Conservation (phyloP, 2,329 filamentous ascomycete genomes). For the Teratosphaeria gauchensis region DNA sequence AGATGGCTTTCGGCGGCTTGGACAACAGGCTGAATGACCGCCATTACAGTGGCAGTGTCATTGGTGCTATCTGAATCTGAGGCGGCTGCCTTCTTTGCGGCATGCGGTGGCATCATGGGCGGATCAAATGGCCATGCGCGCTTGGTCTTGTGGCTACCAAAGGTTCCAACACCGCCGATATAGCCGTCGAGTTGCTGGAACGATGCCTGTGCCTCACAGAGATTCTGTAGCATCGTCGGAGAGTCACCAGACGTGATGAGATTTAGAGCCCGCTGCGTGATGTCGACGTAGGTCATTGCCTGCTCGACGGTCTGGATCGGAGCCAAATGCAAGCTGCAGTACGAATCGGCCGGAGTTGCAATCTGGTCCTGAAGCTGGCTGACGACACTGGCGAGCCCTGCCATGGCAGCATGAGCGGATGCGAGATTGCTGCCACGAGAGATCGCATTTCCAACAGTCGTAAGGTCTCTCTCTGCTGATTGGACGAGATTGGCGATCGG, state of each 20-base stretch:
- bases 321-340: not conserved
- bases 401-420: not conserved
- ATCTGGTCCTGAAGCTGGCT: not conserved
- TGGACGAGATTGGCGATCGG: not conserved
- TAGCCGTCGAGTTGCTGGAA: not conserved
- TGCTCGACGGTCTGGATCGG: not conserved
- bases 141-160: not conserved
- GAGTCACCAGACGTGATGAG: not conserved
- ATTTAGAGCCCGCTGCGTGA: not conserved
- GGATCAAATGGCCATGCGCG: not conserved
- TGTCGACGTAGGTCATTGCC: not conserved
- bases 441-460: not conserved
- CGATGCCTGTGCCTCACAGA: not conserved
- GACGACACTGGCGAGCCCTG: not conserved
- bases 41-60: not conserved
- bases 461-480: not conserved
- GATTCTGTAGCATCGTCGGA: not conserved
- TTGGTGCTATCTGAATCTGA: not conserved
- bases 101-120: not conserved
- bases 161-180: not conserved
- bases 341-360: not conserved
- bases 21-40: not conserved
- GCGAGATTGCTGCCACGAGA: not conserved
- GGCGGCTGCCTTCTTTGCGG: not conserved
- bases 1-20: not conserved